Evolutionary conservation across 1,139 yeast genomes (phyloP).

Genomic region (Eremothecium cymbalariae): DNA sequence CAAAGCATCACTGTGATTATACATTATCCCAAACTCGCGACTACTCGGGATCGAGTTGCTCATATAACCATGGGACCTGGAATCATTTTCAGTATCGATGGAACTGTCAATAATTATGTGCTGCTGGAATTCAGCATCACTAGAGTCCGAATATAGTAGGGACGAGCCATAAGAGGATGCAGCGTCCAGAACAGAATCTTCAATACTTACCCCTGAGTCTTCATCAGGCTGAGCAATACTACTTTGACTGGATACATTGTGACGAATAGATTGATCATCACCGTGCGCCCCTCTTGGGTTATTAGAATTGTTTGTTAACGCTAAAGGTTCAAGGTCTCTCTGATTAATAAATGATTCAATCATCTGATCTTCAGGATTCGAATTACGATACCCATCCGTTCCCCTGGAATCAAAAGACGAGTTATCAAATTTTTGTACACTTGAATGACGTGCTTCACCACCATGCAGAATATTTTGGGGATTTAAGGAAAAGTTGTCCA

Average conservation of each 20-base stretch:
- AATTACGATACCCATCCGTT: constrained; percentile 1
- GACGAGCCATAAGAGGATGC: constrained; percentile 35
- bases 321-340: constrained; percentile 21
- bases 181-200: constrained; percentile 25
- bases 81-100: neutral
- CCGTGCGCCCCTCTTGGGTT: neutral
- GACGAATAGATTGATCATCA: neutral
- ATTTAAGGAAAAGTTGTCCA: constrained; percentile 11
- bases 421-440: constrained; percentile 2
- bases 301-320: constrained; percentile 4
- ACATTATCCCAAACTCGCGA: constrained; percentile 9
- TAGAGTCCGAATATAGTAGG: constrained; percentile 34
- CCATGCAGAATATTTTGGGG: constrained; percentile 10
- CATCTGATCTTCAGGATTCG: neutral
- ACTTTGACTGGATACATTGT: neutral
- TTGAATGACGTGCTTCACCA: neutral
- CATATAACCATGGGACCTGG: constrained; percentile 1
- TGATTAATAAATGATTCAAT: constrained; percentile 30
- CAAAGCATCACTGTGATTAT: too few species aligned
- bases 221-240: constrained; percentile 6
- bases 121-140: constrained; percentile 24
- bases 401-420: constrained; percentile 4
- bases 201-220: constrained; percentile 11
- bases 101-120: neutral
- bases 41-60: constrained; percentile 17